A percentile compares a stretch with the other conserved stretches of the same genome.
Conservation (phyloP, 2,329 filamentous ascomycete genomes). For the Aspergillus nomiae region DNA sequence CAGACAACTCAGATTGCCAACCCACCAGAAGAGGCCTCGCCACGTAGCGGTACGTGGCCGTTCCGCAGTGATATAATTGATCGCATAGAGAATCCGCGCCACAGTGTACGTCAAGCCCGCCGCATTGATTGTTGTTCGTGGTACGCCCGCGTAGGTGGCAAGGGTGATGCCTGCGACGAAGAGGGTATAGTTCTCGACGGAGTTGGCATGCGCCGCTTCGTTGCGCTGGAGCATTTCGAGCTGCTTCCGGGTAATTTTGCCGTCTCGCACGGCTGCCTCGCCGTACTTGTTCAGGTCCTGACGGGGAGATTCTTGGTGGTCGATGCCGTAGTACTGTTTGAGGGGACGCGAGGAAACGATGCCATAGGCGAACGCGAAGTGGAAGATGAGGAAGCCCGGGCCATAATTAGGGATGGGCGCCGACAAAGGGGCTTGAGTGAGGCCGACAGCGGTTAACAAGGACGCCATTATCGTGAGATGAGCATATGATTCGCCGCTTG, state of each 20-base stretch:
- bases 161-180: conserved; percentile 38
- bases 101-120: conserved; percentile 44
- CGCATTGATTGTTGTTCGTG: conserved; percentile 38
- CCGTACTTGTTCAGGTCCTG: conserved; percentile 52
- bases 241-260: conserved; percentile 47
- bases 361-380: conserved; percentile 46
- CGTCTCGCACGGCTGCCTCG: conserved; percentile 43
- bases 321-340: conserved; percentile 47
- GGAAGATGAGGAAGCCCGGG: conserved; percentile 37
- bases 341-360: conserved; percentile 46
- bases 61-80: conserved; percentile 45
- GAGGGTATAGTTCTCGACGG: conserved; percentile 40
- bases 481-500: neutral
- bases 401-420: conserved; percentile 17
- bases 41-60: conserved; percentile 36
- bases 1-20: conserved; percentile 46
- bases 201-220: conserved; percentile 51
- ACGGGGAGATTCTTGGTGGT: conserved; percentile 52
- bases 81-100: conserved; percentile 44
- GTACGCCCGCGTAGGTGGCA: conserved; percentile 44
- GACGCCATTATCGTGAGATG: conserved; percentile 5
- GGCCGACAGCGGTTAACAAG: conserved; percentile 29
- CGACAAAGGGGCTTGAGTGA: conserved; percentile 16
- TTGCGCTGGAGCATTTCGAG: conserved; percentile 48
- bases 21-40: conserved; percentile 47